Evolutionary conservation across 176 grass and related monocot species (phyloP).

Genomic region (Carex cristatella): DNA sequence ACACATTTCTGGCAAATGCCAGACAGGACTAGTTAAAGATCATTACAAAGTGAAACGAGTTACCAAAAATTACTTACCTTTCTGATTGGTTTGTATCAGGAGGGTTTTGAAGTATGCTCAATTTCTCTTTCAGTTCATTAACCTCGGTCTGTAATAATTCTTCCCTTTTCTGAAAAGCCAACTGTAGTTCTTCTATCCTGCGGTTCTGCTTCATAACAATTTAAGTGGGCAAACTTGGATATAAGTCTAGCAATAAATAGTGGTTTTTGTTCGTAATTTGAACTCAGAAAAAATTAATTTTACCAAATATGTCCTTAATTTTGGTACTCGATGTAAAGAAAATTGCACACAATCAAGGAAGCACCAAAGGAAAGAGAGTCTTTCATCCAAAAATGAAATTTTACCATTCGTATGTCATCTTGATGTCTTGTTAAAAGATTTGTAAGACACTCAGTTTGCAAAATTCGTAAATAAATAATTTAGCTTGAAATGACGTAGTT

Average conservation of each 20-base stretch:
- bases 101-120: too few species aligned
- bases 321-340: background rate
- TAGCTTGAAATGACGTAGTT: background rate
- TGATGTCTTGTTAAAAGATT: background rate
- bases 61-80: background rate
- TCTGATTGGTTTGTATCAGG: background rate
- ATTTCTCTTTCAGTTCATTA: background rate
- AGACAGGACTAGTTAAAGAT: background rate
- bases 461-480: background rate
- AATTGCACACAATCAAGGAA: background rate
- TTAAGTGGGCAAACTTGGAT: background rate
- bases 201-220: background rate
- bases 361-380: too few species aligned
- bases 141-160: background rate
- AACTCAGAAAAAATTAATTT: background rate
- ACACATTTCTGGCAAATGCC: background rate
- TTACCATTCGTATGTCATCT: background rate
- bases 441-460: too few species aligned
- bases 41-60: background rate
- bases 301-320: background rate
- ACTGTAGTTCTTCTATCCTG: background rate
- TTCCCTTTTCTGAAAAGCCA: too few species aligned
- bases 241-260: background rate
- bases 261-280: background rate
- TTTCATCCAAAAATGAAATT: too few species aligned